Conservation (phyloP, 495 filamentous ascomycete genomes). For the Xylaria flabelliformis region DNA sequence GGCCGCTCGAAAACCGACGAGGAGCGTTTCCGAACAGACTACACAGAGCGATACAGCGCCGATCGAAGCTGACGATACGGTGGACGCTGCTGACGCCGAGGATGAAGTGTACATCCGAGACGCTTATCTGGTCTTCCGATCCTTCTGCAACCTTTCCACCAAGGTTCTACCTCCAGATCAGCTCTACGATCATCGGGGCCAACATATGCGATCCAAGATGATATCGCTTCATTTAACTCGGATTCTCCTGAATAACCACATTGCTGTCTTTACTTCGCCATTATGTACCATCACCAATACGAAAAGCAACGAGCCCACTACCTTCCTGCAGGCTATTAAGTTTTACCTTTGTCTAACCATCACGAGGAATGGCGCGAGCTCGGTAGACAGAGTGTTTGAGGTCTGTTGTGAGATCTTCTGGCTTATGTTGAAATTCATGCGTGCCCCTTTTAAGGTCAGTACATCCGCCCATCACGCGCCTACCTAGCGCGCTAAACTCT, state of each 20-base stretch:
- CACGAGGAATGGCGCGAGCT: conserved; percentile 92
- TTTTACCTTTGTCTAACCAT: conserved; percentile 94
- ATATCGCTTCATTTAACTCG: conserved; percentile 94
- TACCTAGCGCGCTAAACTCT: conserved; percentile 27
- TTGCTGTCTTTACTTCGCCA: conserved; percentile 84
- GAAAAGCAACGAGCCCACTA: conserved; percentile 80
- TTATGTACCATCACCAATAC: conserved; percentile 88
- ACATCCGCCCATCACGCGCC: not conserved
- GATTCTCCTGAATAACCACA: conserved; percentile 90
- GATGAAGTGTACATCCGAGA: conserved; percentile 97
- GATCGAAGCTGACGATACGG: conserved; percentile 51
- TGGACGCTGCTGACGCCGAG: conserved; percentile 79
- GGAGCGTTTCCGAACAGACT: conserved; percentile 65
- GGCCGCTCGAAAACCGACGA: conserved; percentile 54
- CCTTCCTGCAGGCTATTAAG: conserved; percentile 93
- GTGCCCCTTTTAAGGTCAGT: conserved; percentile 86
- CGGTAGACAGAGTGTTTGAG: conserved; percentile 89
- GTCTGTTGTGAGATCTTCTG: conserved; percentile 97
- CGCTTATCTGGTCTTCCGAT: conserved; percentile 94
- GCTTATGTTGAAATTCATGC: conserved; percentile 92
- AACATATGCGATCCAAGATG: conserved; percentile 96
- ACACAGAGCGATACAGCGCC: conserved; percentile 54
- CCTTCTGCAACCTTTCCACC: conserved; percentile 96
- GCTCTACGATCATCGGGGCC: conserved; percentile 87
- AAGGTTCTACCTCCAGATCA: conserved; percentile 89